Percentiles rank a stretch among this genome's conserved stretches.
Conservation (phyloP, 2,329 filamentous ascomycete genomes). For the Iodosphaeria phyllophila region DNA sequence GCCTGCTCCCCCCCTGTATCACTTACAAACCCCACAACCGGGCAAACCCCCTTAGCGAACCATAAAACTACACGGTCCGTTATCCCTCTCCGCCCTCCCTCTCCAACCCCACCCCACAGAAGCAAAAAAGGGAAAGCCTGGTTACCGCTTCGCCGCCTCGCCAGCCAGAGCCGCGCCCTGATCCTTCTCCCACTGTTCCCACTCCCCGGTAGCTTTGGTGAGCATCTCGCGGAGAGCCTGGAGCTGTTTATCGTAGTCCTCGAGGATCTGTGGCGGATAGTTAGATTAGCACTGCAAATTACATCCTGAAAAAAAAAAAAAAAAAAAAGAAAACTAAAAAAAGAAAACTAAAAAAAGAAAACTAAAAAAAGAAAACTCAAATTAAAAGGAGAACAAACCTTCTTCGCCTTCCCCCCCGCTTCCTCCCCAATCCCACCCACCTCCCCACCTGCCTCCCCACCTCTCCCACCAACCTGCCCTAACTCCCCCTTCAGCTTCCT, state of each 20-base stretch:
- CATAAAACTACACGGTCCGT: no score
- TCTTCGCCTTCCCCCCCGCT: slow-evolving; percentile 52
- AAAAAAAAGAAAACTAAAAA: not conserved
- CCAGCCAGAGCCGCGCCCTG: slow-evolving; percentile 20
- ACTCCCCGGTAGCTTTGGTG: slow-evolving; percentile 40
- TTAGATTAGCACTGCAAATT: no score
- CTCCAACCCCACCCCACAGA: no score
- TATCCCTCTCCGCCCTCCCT: no score
- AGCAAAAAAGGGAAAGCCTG: no score
- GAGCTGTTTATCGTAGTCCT: slow-evolving; percentile 68
- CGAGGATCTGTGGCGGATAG: slow-evolving; percentile 44
- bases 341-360: slow-evolving; percentile 5
- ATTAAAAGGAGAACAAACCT: slow-evolving; percentile 29
- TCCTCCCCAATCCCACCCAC: slow-evolving; percentile 50
- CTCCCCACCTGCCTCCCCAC: slow-evolving; percentile 30
- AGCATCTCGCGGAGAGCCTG: slow-evolving; percentile 57
- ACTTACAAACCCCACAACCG: no score
- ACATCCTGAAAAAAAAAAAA: slow-evolving; percentile 4
- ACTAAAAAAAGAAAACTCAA: not conserved
- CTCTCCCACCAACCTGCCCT: slow-evolving; percentile 43
- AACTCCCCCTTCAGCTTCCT: slow-evolving; percentile 56
- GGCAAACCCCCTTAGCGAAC: no score
- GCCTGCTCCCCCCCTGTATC: no score
- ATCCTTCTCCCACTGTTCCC: slow-evolving; percentile 34
- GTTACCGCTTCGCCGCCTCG: no score